Conservation (phyloP, 768 basidiomycete genomes). For the Sporobolomyces phaffii region DNA sequence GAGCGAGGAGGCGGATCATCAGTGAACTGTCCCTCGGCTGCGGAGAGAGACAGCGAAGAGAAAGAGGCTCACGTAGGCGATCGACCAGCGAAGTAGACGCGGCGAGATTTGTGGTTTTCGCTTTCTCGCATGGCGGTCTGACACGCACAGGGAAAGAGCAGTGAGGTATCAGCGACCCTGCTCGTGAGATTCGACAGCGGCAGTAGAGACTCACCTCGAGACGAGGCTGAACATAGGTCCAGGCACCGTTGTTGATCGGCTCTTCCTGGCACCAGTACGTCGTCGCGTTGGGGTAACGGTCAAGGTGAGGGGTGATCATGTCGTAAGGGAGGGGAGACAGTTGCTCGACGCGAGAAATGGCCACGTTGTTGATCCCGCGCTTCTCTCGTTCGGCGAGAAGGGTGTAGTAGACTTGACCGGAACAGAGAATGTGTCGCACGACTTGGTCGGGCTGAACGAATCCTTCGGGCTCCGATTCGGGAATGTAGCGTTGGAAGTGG, state of each 20-base stretch:
- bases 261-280: constrained; percentile 59
- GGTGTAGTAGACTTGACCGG: constrained; percentile 87
- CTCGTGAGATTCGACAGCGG: no score
- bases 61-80: constrained; percentile 59
- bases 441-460: constrained; percentile 77
- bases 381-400: constrained; percentile 78
- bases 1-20: neutral
- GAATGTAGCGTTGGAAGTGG: constrained; percentile 86
- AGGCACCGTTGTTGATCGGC: constrained; percentile 93
- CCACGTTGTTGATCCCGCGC: constrained; percentile 79
- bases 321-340: constrained; percentile 97
- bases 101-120: constrained; percentile 81
- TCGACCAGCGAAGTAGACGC: constrained; percentile 84
- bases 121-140: constrained; percentile 86
- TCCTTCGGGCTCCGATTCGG: constrained; percentile 66
- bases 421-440: constrained; percentile 65
- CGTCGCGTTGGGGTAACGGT: constrained; percentile 88
- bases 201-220: constrained; percentile 31
- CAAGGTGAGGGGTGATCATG: constrained; percentile 81
- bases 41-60: neutral
- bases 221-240: constrained; percentile 75
- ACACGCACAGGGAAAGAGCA: neutral
- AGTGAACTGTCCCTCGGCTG: neutral
- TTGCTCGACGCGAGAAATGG: constrained; percentile 90
- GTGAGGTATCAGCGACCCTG: no score